Base-by-base conservation (phyloP, 495 filamentous ascomycete genomes). In the Neurospora tetrasperma region DNA sequence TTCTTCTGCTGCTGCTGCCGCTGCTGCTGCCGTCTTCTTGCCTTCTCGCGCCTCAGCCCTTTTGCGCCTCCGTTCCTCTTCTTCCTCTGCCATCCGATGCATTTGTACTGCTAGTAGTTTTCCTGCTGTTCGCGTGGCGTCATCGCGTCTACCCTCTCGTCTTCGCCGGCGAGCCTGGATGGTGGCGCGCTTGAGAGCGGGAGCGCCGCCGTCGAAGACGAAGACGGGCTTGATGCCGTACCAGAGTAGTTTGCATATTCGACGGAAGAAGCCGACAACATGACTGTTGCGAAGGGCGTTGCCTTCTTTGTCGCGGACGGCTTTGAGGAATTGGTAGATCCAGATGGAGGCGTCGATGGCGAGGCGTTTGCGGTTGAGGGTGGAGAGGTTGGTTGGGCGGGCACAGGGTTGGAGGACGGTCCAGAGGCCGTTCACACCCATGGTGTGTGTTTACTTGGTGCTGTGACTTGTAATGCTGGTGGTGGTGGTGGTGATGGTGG, bases 311-410 rank as follows among this genome's bases (percentile, higher is more conserved):
- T 99, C 96, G 76, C 96, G 94, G 2, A 99, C 96, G 20, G 96
- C 96, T 83, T 99, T 99, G 74, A 99, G 88, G 79, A 99, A 99
- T 80, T 99, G 96, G 84, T 99, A 99, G 73, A 99, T 98, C 96
- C 96, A 99, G 78, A 98, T 99, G 4, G 94, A 97, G 70, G 96
- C 96, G 82, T 99, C 96, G 80, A 99, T 93, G 40, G 96, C 96
- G 73, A 99, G 89, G 31, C 96, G 93, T 80, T 97, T 97, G 73
- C 90, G 91, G 80, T 97, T 97, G 70, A 99, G 90, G 2, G 96
- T 97, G 79, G 96, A 93, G 76, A 99, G 92, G 82, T 97, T 97
- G 73, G 96, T 94, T 20, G 91, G 91, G 31, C 91, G 90, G 38
- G 95, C 96, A 78, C 91, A 97, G 42, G 96, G 96, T 80, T 96